phyloP scores from a whole-genome alignment of 805 yeast genomes.

The Candida morakotiae region DNA sequence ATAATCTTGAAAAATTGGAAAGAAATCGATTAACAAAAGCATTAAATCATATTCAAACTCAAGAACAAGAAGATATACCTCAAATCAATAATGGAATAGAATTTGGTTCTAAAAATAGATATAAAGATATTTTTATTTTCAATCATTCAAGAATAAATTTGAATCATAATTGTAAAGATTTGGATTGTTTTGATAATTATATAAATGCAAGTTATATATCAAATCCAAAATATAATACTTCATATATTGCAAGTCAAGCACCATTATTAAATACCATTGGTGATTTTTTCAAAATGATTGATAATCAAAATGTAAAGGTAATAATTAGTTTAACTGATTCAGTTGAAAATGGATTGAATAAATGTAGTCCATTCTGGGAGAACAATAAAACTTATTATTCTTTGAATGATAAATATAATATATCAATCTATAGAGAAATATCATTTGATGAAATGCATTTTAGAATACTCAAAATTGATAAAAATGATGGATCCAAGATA shows the following conservation, averaged over 20 bases:
- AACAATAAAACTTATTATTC: conserved; percentile 47
- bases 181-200: conserved; percentile 44
- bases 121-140: conserved; percentile 83
- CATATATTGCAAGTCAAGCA: conserved; percentile 81
- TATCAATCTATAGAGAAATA: conserved; percentile 20
- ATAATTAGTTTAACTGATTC: conserved; percentile 75
- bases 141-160: conserved; percentile 80
- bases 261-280: conserved; percentile 70
- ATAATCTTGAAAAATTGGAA: conserved; percentile 65
- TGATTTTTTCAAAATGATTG: conserved; percentile 81
- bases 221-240: conserved; percentile 4
- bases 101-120: conserved; percentile 75
- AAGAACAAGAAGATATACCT: conserved; percentile 19
- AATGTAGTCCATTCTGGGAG: conserved; percentile 84
- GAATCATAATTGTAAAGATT: conserved; percentile 12
- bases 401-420: conserved; percentile 19
- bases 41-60: conserved; percentile 9
- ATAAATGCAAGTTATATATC: conserved; percentile 71
- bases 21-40: conserved; percentile 54
- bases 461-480: conserved; percentile 45
- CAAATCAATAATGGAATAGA: conserved; percentile 73
- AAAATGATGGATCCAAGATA: conserved; percentile 8
- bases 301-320: conserved; percentile 58
- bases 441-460: conserved; percentile 19
- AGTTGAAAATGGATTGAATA: conserved; percentile 70